Evolutionary conservation across 2,329 filamentous ascomycete species (phyloP), one percentile per base, ranked within the genome.

Genomic region (Teratosphaeria gauchensis): DNA sequence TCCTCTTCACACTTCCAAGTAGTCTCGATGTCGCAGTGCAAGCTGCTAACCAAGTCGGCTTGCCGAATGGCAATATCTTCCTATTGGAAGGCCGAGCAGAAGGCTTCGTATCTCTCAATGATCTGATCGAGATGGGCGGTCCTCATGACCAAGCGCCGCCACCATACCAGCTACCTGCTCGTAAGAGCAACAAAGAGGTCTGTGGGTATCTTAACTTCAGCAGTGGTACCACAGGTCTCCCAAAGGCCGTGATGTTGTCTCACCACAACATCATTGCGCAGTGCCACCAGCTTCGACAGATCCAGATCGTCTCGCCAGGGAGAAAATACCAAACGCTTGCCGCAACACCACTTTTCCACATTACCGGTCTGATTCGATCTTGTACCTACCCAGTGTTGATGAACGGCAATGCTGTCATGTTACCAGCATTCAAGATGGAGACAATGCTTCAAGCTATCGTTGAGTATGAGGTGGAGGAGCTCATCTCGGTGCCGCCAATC

Each of bases 371-470:
- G 1, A 78, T 85, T 2, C 81, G 85, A 61, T 77, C 81, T 57
- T 78, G 87, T 64, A 82, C 86, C 67, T 75, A 87, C 0, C 84
- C 84, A 0, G 70, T 87, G 30, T 69, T 83, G 30, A 74, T 85
- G 52, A 86, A 87, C 66, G 82, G 81, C 19, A 78, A 85, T 64
- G 81, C 84, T 30, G 77, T 83, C 64, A 84, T 87, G 77, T 75
- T 87, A 1, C 81, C 83, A 0, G 69, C 76, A 9, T 88, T 87
- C 72, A 82, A 77, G n/a, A 82, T 86, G 76, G 74, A 77, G 24
- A 67, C 69, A 30, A 82, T 85, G 77, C 76, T 85, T 3, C 61
- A 74, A 5, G 73, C 80, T 0, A 75, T 84, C 21, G 69, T 75
- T 24, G 68, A 77, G 51, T 77, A 83, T 69, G 72, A 76, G 55